phyloP scores from a whole-genome alignment of 345 rosid species.

The Murraya paniculata region DNA sequence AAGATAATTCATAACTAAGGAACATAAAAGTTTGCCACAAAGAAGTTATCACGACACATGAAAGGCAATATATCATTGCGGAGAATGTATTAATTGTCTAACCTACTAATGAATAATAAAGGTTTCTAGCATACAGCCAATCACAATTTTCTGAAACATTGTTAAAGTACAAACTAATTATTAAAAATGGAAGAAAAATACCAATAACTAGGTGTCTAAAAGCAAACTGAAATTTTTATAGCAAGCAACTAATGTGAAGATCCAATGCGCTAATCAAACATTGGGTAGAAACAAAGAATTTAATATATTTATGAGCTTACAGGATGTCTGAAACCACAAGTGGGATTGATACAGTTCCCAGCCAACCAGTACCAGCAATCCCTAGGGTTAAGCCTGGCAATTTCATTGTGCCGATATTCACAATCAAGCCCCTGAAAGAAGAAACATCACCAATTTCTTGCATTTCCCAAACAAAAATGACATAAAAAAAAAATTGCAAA shows the following conservation, averaged over 20 bases:
- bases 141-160: not conserved
- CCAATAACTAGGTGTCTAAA: not conserved
- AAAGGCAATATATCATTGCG: not conserved
- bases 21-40: not conserved
- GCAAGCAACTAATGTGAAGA: not conserved
- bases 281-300: not conserved
- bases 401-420: conserved; percentile 61
- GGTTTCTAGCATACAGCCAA: not conserved
- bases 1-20: not conserved
- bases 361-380: conserved; percentile 68
- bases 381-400: conserved; percentile 62
- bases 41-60: not conserved
- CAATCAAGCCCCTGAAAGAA: conserved; percentile 53
- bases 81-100: not conserved
- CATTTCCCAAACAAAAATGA: not conserved
- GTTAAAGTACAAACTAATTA: not conserved
- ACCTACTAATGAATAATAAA: not conserved
- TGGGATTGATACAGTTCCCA: conserved; percentile 58
- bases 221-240: not conserved
- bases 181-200: not conserved
- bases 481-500: not conserved
- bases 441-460: not conserved
- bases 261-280: not conserved
- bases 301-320: conserved; percentile 31
- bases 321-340: conserved; percentile 63